Evolutionary conservation across 2,329 filamentous ascomycete species (phyloP), one percentile per base, ranked within the genome.

Genomic region (Xenoacremonium recifei): DNA sequence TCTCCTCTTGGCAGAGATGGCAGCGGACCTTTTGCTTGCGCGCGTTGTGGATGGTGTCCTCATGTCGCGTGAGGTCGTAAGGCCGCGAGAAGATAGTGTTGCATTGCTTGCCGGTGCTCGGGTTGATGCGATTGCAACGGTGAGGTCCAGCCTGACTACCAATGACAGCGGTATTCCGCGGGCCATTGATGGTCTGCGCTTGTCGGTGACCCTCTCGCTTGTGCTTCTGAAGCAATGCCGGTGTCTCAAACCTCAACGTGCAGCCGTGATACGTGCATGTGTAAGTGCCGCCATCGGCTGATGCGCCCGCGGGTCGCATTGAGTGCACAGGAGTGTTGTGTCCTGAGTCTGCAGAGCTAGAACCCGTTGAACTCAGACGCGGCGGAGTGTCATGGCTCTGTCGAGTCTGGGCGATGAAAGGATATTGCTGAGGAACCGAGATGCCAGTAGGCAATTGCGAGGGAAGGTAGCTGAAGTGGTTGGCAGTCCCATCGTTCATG

Each of bases 231-330:
- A 99, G 76, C 53, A 91, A 82, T 7, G 82, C 77, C 4, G 90
- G 89, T 2, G 89, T 89, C 54, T 95, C 89, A 60, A 99, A 99
- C 39, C 93, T 86, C 53, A 86, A 74, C 1, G 84, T 84, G 62
- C 93, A 97, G 10, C 90, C 89, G 58, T 95, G 90, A 58, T 96
- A 96, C 1, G 91, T 96, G 67, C 93, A 99, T 1, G 91, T 95
- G 68, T 96, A 99, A 0, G 91, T 96, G 11, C 92, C 92, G 16
- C 84, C 79, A 52, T 95, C 88, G 0, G 89, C 87, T 13, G 74
- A 73, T 3, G 84, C 82, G 30, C 82, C 75, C 2, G 70, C 64
- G 0, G 89, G 89, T 27, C 76, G 71, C 58, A 73, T 53, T 38
- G 71, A 49, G 25, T 60, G 59, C 5, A 45, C 54, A 7, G 68